A percentile compares a stretch with the other conserved stretches of the same genome.
Evolutionary conservation across 1,284 basidiomycete species (phyloP).

Genomic region (Leccinum fuscescens): DNA sequence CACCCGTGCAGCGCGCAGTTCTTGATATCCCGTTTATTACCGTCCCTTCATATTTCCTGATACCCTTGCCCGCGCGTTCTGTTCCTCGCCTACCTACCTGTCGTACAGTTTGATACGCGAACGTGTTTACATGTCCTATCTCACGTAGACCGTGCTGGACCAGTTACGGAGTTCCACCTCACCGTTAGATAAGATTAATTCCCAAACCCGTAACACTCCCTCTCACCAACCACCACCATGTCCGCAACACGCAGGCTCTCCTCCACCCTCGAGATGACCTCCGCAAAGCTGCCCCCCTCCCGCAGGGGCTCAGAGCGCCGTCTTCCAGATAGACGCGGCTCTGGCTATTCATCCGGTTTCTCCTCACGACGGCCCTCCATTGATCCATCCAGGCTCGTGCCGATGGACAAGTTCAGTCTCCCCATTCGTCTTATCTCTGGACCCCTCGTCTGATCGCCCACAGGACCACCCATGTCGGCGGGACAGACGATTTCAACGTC

Average conservation of each 20-base stretch:
- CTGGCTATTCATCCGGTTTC: slow-evolving; percentile 43
- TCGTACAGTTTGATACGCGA: slow-evolving; percentile 8
- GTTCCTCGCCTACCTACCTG: slow-evolving; percentile 14
- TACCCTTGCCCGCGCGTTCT: slow-evolving; percentile 31
- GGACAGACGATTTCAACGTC: slow-evolving; percentile 79
- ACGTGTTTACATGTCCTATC: slow-evolving; percentile 3
- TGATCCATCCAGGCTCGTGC: slow-evolving; percentile 69
- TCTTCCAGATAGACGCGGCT: slow-evolving; percentile 40
- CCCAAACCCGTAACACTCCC: neutral
- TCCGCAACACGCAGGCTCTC: slow-evolving; percentile 30
- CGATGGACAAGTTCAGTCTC: slow-evolving; percentile 69
- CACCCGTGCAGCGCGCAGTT: slow-evolving; percentile 12
- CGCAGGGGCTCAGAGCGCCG: slow-evolving; percentile 37
- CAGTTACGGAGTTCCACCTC: neutral
- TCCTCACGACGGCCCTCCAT: slow-evolving; percentile 67
- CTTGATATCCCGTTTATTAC: slow-evolving; percentile 33
- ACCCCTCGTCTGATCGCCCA: slow-evolving; percentile 9
- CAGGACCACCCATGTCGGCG: slow-evolving; percentile 56
- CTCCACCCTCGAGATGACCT: slow-evolving; percentile 35
- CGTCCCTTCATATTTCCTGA: slow-evolving; percentile 26
- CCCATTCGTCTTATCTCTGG: neutral
- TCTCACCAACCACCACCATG: slow-evolving; percentile 25
- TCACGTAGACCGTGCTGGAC: slow-evolving; percentile 5
- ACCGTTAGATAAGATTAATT: slow-evolving; percentile 24
- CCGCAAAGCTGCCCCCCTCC: slow-evolving; percentile 28